Conservation (phyloP, 2,329 filamentous ascomycete genomes). For the Colletotrichum viniferum region DNA sequence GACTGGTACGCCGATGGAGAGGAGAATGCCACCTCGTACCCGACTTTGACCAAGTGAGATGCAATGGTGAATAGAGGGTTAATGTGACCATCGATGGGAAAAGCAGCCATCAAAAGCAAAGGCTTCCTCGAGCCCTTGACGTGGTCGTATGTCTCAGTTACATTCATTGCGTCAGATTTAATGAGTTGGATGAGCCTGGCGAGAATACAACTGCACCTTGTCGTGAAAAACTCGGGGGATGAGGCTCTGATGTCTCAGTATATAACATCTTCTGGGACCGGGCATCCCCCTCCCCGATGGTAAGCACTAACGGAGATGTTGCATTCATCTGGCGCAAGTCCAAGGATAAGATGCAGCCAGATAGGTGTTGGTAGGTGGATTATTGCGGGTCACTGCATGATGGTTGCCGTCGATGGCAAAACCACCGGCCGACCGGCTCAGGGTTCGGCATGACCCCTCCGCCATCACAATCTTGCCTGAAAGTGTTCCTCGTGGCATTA, state of each 20-base stretch:
- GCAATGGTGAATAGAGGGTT: conserved; percentile 32
- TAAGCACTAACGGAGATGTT: neutral
- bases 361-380: neutral
- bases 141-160: neutral
- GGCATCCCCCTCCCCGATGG: neutral
- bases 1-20: conserved; percentile 31
- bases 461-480: neutral
- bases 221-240: neutral
- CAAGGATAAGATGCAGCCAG: neutral
- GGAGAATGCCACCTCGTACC: conserved; percentile 43
- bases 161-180: neutral
- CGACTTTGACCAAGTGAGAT: conserved; percentile 31
- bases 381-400: neutral
- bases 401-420: neutral
- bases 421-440: neutral
- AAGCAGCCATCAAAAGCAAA: conserved; percentile 25
- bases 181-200: neutral
- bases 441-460: neutral
- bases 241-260: neutral
- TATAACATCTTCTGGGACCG: neutral
- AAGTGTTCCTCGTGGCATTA: neutral
- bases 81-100: conserved; percentile 25
- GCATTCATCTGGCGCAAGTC: neutral
- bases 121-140: conserved; percentile 3
- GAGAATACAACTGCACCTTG: neutral